Percentiles rank a stretch among this genome's conserved stretches.
phyloP scores from a whole-genome alignment of 306 rosid species.

The Cicer chorassanicum region DNA sequence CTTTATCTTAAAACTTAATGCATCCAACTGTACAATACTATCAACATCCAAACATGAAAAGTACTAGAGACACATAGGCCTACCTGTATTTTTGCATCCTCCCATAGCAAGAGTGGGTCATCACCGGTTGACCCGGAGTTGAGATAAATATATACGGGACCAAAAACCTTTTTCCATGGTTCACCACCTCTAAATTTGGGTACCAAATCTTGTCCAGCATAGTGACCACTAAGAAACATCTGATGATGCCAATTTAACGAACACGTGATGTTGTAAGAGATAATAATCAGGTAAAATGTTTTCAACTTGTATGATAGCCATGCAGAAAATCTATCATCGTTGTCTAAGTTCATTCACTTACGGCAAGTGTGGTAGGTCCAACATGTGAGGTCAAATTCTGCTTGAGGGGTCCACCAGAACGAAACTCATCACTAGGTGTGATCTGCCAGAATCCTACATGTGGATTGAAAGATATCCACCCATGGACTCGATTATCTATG shows the following conservation, averaged over 20 bases:
- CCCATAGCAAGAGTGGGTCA: conserved; percentile 70
- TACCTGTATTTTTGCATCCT: conserved; percentile 86
- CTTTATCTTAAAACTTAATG: conserved; percentile 37
- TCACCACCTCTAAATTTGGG: conserved; percentile 62
- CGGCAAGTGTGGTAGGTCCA: conserved; percentile 83
- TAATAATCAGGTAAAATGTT: conserved; percentile 22
- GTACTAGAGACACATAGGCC: conserved; percentile 12
- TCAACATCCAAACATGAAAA: conserved; percentile 44
- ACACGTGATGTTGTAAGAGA: conserved; percentile 36
- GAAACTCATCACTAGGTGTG: conserved; percentile 77
- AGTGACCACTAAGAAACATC: conserved; percentile 91
- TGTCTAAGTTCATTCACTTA: conserved; percentile 54
- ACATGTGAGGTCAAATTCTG: conserved; percentile 84
- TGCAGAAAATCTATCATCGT: conserved; percentile 25
- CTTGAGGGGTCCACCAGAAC: conserved; percentile 86
- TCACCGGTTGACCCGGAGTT: conserved; percentile 58
- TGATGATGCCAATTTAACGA: conserved; percentile 46
- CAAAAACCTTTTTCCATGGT: conserved; percentile 92
- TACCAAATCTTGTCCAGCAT: conserved; percentile 79
- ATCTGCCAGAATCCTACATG: conserved; percentile 83
- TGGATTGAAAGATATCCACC: conserved; percentile 80
- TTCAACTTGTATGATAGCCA: conserved; percentile 27
- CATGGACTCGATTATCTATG: conserved; percentile 77
- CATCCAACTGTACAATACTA: conserved; percentile 37
- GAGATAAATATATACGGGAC: conserved; percentile 74